Base-by-base conservation (phyloP, 1,139 yeast species). In the Debaryomycetaceae sp. region DNA sequence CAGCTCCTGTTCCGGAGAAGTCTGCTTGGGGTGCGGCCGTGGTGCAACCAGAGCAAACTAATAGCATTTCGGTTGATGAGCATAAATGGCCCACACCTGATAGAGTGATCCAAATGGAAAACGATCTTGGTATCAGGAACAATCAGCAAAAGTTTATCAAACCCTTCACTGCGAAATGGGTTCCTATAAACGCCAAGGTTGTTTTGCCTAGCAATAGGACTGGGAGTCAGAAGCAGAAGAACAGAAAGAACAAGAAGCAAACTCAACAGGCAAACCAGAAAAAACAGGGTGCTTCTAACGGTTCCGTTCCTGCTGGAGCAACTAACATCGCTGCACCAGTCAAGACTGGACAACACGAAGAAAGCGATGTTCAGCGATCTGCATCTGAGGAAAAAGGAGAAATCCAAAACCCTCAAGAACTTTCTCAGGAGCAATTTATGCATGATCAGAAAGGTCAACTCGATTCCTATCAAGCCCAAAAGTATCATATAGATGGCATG, bases 111-210 rank as follows among this genome's bases (percentile, higher is more conserved):
- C 56, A 56, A 45, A 47, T 52, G 40, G 54, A 53, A 27, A 52
- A 49, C 17, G 41, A 54, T 8, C 52, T 53, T 33, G 54, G 60
- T 34, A 53, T 64, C 23, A 62, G 65, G 41, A 62, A 69, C 20
- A 63, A 70, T 22, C 70, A 66, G 44, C 78, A 77, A 49, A 76
- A 83, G 54, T 71, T 72, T 54, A 68, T 70, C 52, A 79, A 72
- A 52, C 76, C 87, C 34, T 81, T 84, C 51, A 81, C 83, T 53
- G 90, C 85, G 57, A 88, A 88, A 65, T 89, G 96, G 96, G 86
- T 87, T 39, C 96, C 96, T n/a, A 83, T 85, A 60, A 79, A 81
- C 53, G 95, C 93, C 30, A 80, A 85, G 50, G 84, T 86, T 44
- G 81, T 79, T 42, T 72, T 79, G 49, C 73, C 81, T 36, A 67